These are phyloP conservation scores for Dendryphion nanum DNA, from an alignment of 2,329 filamentous ascomycete genomes.

Conservation along the genomic window DNA sequence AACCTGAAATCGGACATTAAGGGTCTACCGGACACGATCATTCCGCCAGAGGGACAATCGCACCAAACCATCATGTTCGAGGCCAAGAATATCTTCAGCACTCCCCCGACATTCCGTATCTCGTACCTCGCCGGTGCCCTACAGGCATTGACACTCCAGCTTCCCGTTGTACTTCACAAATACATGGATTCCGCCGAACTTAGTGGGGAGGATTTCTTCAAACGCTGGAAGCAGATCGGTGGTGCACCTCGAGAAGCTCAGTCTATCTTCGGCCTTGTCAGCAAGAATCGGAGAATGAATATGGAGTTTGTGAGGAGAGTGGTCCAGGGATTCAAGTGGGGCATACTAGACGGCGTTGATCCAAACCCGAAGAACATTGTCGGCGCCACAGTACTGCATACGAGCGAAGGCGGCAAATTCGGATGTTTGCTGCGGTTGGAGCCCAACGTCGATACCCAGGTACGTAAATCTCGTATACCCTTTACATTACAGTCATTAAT, in stretches of 20 bases:
- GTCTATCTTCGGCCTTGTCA: conserved; percentile 72
- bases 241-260: conserved; percentile 84
- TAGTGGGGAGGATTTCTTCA: conserved; percentile 92
- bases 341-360: conserved; percentile 79
- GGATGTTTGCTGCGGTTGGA: conserved; percentile 91
- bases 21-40: conserved; percentile 78
- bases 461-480: conserved; percentile 50
- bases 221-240: conserved; percentile 98
- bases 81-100: conserved; percentile 74
- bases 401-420: conserved; percentile 80
- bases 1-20: conserved; percentile 83
- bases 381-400: conserved; percentile 83
- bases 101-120: conserved; percentile 86
- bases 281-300: conserved; percentile 62
- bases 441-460: conserved; percentile 89
- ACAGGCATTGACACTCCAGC: conserved; percentile 86
- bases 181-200: conserved; percentile 94
- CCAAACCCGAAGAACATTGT: conserved; percentile 93
- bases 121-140: conserved; percentile 92
- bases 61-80: conserved; percentile 97
- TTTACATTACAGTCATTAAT: not conserved
- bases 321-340: conserved; percentile 87
- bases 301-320: conserved; percentile 69
- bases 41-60: conserved; percentile 72
- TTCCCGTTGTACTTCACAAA: conserved; percentile 87